Conservation (phyloP, 176 grass and related monocot species). For the Avena sativa region DNA sequence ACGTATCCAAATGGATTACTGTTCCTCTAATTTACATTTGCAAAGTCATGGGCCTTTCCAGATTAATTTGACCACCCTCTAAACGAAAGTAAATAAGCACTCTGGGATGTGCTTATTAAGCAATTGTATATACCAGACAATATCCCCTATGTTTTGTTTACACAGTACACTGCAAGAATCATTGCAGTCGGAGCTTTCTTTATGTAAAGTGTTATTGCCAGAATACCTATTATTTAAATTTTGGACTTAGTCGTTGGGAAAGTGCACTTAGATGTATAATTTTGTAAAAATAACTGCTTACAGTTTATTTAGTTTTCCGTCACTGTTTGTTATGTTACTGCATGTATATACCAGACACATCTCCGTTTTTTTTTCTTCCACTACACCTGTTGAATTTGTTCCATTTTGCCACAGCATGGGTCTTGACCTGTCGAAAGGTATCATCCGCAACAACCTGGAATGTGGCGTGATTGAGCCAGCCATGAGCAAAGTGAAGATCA, state of each 20-base stretch:
- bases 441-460: slow-evolving; percentile 80
- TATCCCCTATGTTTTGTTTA: background rate
- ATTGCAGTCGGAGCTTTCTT: background rate
- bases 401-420: slow-evolving; percentile 63
- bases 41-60: background rate
- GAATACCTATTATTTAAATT: background rate
- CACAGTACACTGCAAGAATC: background rate
- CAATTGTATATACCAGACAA: background rate
- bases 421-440: slow-evolving; percentile 73
- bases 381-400: background rate
- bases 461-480: slow-evolving; percentile 88
- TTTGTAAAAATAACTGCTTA: background rate
- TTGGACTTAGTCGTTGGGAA: background rate
- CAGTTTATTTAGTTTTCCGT: too few species aligned
- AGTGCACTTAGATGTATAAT: background rate
- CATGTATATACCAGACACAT: background rate
- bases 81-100: background rate
- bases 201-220: background rate
- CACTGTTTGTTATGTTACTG: background rate
- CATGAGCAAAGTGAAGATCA: slow-evolving; percentile 95
- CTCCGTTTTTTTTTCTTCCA: background rate
- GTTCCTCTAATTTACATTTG: background rate
- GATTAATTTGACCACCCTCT: background rate
- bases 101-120: background rate
- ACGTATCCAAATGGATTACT: background rate